phyloP scores from a whole-genome alignment of 805 yeast genomes.

The Saccharomycopsis selenospora region DNA sequence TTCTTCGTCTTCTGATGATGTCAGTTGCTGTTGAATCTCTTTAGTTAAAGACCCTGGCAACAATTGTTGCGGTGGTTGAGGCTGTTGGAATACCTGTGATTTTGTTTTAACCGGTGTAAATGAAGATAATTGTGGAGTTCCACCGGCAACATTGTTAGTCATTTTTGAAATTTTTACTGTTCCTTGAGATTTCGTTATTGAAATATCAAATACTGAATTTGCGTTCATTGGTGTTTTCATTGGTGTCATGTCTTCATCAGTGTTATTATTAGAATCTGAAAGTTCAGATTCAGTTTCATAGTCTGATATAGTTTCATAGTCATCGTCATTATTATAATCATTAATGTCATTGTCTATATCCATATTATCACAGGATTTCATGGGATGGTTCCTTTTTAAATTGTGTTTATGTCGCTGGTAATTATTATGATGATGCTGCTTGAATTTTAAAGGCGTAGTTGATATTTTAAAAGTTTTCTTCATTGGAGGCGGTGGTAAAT shows the following conservation, averaged over 20 bases:
- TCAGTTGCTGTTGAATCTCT: no score
- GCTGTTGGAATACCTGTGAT: no score
- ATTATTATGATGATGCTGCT: no score
- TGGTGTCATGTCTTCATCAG: background rate
- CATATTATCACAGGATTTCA: no score
- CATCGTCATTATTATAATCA: no score
- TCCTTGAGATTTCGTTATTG: background rate
- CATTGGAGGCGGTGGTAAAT: background rate
- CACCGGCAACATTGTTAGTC: background rate
- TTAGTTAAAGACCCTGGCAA: no score
- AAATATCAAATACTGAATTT: background rate
- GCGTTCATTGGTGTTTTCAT: background rate
- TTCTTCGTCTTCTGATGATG: no score
- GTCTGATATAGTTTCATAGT: conserved; percentile 11
- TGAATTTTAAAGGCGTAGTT: background rate
- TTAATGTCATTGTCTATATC: no score
- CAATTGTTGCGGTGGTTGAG: no score
- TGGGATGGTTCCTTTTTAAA: no score
- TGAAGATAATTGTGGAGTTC: background rate
- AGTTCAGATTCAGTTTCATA: conserved; percentile 15
- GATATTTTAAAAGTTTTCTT: background rate
- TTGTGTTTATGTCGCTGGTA: no score
- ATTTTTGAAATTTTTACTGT: background rate
- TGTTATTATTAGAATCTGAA: background rate
- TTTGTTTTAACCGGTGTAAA: background rate